Evolutionary conservation across 2,329 filamentous ascomycete genomes (phyloP).

Genomic region (Verticillium dahliae): DNA sequence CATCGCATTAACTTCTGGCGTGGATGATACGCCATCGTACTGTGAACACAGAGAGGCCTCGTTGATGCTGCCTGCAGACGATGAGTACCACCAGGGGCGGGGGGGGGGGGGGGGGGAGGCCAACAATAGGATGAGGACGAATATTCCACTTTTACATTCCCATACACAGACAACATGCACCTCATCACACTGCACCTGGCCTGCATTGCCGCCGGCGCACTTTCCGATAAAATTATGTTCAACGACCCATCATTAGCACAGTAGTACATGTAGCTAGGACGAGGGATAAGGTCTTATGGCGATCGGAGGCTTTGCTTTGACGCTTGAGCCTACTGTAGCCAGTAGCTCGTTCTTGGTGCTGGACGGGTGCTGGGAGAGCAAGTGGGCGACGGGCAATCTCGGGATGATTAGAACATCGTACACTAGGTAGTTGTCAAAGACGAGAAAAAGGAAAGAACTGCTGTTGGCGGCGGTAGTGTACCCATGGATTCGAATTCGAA

Average conservation of each 20-base stretch:
- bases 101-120: background rate
- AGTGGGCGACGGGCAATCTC: too few relatives aligned
- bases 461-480: too few relatives aligned
- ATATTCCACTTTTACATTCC: background rate
- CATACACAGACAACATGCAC: background rate
- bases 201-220: background rate
- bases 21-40: background rate
- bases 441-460: too few relatives aligned
- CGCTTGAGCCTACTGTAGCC: background rate
- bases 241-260: background rate
- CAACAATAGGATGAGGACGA: background rate
- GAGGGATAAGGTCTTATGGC: background rate
- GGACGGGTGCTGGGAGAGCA: background rate
- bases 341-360: background rate
- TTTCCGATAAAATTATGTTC: background rate
- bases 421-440: too few relatives aligned
- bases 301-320: background rate
- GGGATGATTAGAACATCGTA: too few relatives aligned
- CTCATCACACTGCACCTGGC: slow-evolving; percentile 1
- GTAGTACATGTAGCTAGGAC: background rate
- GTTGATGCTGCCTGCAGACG: background rate
- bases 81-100: background rate
- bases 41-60: background rate
- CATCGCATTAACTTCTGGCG: background rate
- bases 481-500: too few relatives aligned